A percentile compares a stretch with the other conserved stretches of the same genome.
Conservation (phyloP, 2,329 filamentous ascomycete genomes). For the Colletotrichum lentis region DNA sequence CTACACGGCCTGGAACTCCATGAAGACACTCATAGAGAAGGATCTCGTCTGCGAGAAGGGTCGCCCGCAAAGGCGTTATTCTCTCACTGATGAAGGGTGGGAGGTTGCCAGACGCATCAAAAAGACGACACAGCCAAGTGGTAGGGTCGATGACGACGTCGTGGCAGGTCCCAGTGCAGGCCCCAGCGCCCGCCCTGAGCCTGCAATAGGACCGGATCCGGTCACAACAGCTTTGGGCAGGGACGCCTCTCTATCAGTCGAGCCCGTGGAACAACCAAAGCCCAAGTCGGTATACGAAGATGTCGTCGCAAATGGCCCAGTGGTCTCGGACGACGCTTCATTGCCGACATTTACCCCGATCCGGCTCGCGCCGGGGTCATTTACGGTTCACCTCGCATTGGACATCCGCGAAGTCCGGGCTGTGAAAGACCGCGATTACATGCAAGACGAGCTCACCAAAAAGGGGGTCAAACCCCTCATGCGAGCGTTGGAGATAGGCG, state of each 20-base stretch:
- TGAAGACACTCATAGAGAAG: constrained; percentile 77
- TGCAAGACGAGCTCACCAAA: constrained; percentile 74
- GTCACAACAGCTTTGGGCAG: not conserved
- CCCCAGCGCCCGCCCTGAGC: constrained; percentile 19
- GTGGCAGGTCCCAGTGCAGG: constrained; percentile 39
- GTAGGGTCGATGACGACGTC: not conserved
- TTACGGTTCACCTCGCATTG: constrained; percentile 76
- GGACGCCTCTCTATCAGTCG: constrained; percentile 17
- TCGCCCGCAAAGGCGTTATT: constrained; percentile 72
- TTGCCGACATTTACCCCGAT: constrained; percentile 67
- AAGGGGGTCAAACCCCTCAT: constrained; percentile 72
- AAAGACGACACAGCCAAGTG: constrained; percentile 51
- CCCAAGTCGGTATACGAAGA: constrained; percentile 46
- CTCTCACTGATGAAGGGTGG: constrained; percentile 80
- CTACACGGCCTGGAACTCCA: constrained; percentile 84
- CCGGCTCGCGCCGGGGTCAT: constrained; percentile 68
- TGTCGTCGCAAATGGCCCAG: constrained; percentile 52
- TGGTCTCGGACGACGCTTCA: constrained; percentile 42
- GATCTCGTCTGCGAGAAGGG: constrained; percentile 78
- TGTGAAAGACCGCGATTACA: constrained; percentile 78
- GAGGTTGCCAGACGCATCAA: constrained; percentile 74
- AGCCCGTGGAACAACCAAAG: constrained; percentile 38
- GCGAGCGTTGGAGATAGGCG: constrained; percentile 75
- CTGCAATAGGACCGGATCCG: constrained; percentile 9
- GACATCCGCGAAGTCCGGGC: constrained; percentile 79